phyloP scores from a whole-genome alignment of 306 rosid species.

The Dryas alaskensis region DNA sequence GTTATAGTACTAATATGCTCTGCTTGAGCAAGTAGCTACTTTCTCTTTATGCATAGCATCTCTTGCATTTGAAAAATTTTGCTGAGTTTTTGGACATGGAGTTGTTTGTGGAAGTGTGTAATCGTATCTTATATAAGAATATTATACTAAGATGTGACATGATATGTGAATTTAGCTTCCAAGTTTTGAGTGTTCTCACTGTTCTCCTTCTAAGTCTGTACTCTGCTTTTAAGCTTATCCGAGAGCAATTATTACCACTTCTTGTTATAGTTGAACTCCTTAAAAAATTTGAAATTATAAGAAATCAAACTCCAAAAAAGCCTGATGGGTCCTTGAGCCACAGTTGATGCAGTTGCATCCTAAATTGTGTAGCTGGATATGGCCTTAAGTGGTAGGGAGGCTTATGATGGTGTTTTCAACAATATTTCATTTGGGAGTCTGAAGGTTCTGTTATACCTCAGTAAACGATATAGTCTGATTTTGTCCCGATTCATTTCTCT shows the following conservation, averaged over 20 bases:
- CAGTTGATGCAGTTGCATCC: not conserved
- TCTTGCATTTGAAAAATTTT: not conserved
- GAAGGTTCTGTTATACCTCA: too few relatives aligned
- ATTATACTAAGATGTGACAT: not conserved
- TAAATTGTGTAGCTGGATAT: not conserved
- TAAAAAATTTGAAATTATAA: constrained; percentile 12
- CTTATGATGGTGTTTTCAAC: too few relatives aligned
- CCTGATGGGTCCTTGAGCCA: not conserved
- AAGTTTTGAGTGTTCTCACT: not conserved
- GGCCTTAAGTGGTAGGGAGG: too few relatives aligned
- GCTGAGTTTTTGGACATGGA: not conserved
- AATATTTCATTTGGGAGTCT: too few relatives aligned
- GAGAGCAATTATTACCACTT: not conserved
- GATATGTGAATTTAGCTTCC: not conserved
- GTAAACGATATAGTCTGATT: too few relatives aligned
- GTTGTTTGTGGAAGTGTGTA: not conserved
- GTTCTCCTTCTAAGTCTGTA: not conserved
- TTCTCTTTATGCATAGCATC: not conserved
- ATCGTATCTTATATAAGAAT: too few relatives aligned
- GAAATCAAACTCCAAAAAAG: not conserved
- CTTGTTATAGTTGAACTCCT: constrained; percentile 2
- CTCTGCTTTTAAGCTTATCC: not conserved
- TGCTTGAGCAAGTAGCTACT: not conserved
- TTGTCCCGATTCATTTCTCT: too few relatives aligned
- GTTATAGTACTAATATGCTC: too few relatives aligned